phyloP scores from a whole-genome alignment of 1,139 yeast species.

The Suhomyces coccinellae region DNA sequence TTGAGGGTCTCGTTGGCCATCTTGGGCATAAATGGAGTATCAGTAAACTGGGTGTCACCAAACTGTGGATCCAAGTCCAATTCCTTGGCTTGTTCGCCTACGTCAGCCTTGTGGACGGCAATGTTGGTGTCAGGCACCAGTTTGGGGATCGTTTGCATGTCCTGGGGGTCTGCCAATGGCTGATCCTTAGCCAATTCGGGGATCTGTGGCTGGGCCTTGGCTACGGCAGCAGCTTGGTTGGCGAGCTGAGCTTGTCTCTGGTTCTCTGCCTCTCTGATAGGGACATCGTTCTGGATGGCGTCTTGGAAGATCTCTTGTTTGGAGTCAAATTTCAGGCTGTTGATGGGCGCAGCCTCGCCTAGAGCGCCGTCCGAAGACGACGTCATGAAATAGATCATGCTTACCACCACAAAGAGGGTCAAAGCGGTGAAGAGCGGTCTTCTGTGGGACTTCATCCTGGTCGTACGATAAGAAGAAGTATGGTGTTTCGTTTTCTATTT shows the following conservation, averaged over 20 bases:
- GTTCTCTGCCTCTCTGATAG: not conserved
- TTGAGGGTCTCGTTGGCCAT: constrained; percentile 66
- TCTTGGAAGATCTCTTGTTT: constrained; percentile 5
- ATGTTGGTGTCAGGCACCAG: constrained; percentile 2
- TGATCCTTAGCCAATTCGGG: not conserved
- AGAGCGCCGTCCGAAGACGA: constrained; percentile 23
- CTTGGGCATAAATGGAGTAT: constrained; percentile 77
- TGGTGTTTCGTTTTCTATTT: not conserved
- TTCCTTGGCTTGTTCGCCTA: not conserved
- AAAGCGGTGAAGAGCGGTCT: constrained; percentile 30
- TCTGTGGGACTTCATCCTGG: constrained; percentile 22
- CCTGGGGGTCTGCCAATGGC: constrained; percentile 2
- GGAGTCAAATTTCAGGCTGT: constrained; percentile 13
- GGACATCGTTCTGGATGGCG: not conserved
- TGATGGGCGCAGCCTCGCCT: constrained; percentile 29
- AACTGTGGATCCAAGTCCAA: not conserved
- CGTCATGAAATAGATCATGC: constrained; percentile 31
- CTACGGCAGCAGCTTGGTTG: not conserved
- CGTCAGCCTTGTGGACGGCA: not conserved
- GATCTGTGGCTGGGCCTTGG: not conserved
- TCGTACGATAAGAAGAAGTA: not conserved
- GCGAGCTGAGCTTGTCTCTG: not conserved
- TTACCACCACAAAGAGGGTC: constrained; percentile 23
- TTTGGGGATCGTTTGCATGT: not conserved
- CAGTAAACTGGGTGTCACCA: constrained; percentile 26